phyloP scores from a whole-genome alignment of 305 asterid genomes.

The Rubia occidens region DNA sequence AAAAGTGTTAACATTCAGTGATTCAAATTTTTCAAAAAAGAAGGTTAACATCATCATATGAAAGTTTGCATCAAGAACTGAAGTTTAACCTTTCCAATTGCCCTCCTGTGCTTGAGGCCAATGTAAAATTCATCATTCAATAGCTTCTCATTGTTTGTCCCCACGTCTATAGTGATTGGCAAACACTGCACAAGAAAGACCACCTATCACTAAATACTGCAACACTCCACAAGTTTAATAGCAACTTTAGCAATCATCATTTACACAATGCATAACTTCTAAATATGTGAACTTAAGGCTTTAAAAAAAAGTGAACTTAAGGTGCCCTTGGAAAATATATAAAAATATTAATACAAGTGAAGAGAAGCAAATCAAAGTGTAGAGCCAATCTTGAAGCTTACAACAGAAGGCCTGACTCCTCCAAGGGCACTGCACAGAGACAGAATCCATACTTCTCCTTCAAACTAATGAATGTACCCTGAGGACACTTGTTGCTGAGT shows the following conservation, averaged over 20 bases:
- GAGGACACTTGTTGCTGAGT: conserved; percentile 75
- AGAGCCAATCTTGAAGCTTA: conserved; percentile 30
- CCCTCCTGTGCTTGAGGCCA: conserved; percentile 76
- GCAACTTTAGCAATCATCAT: not conserved
- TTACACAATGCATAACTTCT: not conserved
- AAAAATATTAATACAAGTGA: not conserved
- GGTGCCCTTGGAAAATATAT: not conserved
- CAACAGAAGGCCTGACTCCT: conserved; percentile 93
- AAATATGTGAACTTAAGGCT: not conserved
- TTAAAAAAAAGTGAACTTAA: not conserved
- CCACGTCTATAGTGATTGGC: conserved; percentile 88
- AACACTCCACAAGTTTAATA: not conserved
- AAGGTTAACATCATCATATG: not conserved
- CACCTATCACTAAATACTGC: not conserved
- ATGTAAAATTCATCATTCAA: conserved; percentile 85
- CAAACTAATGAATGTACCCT: conserved; percentile 85
- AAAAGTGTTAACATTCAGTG: not conserved
- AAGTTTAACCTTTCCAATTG: conserved; percentile 55
- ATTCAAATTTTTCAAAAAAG: not conserved
- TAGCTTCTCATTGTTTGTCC: conserved; percentile 73
- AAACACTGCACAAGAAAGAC: conserved; percentile 43
- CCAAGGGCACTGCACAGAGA: conserved; percentile 95
- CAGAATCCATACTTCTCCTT: conserved; percentile 69
- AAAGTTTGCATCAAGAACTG: not conserved
- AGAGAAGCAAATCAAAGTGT: not conserved